phyloP scores from a whole-genome alignment of 2,329 filamentous ascomycete genomes.

The Xylariales sp. region DNA sequence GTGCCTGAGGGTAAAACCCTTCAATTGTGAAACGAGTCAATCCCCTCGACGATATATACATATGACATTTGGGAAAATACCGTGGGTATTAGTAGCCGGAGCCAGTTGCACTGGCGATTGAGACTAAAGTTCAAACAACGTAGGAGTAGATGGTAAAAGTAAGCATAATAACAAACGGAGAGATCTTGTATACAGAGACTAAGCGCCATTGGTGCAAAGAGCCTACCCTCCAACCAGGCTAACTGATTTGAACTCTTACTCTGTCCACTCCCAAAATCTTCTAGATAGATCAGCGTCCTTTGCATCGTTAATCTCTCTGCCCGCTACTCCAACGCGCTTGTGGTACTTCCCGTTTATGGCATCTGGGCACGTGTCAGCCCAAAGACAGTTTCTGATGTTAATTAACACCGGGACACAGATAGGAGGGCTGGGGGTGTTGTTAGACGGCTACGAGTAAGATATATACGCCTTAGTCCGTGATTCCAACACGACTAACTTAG shows the following conservation, averaged over 20 bases:
- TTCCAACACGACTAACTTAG: not conserved
- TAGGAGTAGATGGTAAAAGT: too few species aligned
- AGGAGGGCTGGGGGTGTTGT: slow-evolving; percentile 13
- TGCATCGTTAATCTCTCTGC: slow-evolving; percentile 30
- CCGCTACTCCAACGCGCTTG: slow-evolving; percentile 49
- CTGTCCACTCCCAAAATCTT: slow-evolving; percentile 51
- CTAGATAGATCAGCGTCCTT: slow-evolving; percentile 43
- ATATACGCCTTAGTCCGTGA: not conserved
- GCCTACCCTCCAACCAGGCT: not conserved
- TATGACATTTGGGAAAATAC: too few species aligned
- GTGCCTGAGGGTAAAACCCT: too few species aligned
- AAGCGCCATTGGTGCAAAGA: not conserved
- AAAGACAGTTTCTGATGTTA: slow-evolving; percentile 57
- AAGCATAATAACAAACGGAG: too few species aligned
- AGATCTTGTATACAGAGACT: too few species aligned
- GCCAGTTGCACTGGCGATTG: too few species aligned
- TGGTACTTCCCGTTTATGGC: slow-evolving; percentile 51
- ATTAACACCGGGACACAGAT: slow-evolving; percentile 32
- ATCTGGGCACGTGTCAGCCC: slow-evolving; percentile 54
- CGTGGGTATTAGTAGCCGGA: too few species aligned
- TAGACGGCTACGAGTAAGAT: not conserved
- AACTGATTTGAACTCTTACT: slow-evolving; percentile 32
- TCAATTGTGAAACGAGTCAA: too few species aligned
- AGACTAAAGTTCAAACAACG: too few species aligned
- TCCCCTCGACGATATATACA: too few species aligned